phyloP scores from a whole-genome alignment of 148 eudicot genomes.

The Camellia japonica region DNA sequence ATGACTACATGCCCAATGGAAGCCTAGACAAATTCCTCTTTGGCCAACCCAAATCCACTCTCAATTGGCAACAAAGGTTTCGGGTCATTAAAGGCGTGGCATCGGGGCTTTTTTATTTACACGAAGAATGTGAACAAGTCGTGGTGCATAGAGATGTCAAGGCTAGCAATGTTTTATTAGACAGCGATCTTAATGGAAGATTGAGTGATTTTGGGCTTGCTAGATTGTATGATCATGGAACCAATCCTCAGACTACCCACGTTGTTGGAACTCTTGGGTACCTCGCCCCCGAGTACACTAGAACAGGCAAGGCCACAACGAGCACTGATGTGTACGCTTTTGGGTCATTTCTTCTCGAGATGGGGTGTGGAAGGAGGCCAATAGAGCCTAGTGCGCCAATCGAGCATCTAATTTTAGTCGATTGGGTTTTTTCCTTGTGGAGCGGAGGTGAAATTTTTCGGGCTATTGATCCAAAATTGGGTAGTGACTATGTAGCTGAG shows the following conservation, averaged over 20 bases:
- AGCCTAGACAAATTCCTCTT: constrained; percentile 33
- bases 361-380: constrained; percentile 39
- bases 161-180: constrained; percentile 39
- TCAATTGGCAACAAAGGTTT: constrained; percentile 39
- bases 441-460: neutral
- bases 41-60: constrained; percentile 16
- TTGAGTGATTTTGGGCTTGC: constrained; percentile 48
- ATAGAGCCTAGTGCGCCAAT: constrained; percentile 18
- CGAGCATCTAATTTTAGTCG: constrained; percentile 15
- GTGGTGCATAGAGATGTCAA: constrained; percentile 43
- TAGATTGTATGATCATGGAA: constrained; percentile 35
- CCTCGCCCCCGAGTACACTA: constrained; percentile 35
- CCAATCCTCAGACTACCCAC: constrained; percentile 27
- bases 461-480: constrained; percentile 13
- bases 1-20: constrained; percentile 34
- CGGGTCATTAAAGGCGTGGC: constrained; percentile 41
- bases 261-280: constrained; percentile 43
- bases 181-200: constrained; percentile 33
- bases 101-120: constrained; percentile 29
- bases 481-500: constrained; percentile 1
- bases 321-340: constrained; percentile 41
- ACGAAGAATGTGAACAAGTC: constrained; percentile 39
- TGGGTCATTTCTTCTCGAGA: constrained; percentile 38
- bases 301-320: constrained; percentile 39
- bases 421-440: constrained; percentile 22